These are phyloP conservation scores for Aspergillus japonicus DNA, from an alignment of 2,329 filamentous ascomycete species.

Conservation along the genomic window DNA sequence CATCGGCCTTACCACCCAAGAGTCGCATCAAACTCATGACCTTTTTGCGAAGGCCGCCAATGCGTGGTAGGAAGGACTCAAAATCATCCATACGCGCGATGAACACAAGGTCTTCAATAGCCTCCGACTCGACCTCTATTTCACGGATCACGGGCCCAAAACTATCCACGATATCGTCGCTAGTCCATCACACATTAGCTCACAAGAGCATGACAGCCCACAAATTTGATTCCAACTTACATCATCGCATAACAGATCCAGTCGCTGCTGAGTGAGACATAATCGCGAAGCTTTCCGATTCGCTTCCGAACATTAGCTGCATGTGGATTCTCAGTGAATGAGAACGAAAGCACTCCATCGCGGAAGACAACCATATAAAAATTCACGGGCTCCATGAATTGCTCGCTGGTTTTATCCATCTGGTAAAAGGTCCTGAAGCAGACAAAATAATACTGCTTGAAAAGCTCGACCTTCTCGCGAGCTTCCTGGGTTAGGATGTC, in stretches of 20 bases:
- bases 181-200: constrained; percentile 31
- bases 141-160: constrained; percentile 87
- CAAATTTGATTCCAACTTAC: constrained; percentile 52
- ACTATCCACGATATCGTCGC: constrained; percentile 94
- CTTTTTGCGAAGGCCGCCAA: constrained; percentile 89
- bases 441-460: constrained; percentile 96
- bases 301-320: constrained; percentile 85
- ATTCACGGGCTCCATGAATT: constrained; percentile 91
- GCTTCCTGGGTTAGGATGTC: constrained; percentile 95
- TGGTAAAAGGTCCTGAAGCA: constrained; percentile 94
- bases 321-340: constrained; percentile 83
- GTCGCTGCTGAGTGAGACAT: constrained; percentile 89
- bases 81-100: constrained; percentile 88
- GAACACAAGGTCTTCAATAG: constrained; percentile 94
- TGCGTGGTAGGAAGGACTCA: constrained; percentile 78
- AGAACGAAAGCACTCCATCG: constrained; percentile 92
- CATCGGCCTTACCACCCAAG: constrained; percentile 95
- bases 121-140: constrained; percentile 84
- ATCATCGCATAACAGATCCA: constrained; percentile 99
- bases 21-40: constrained; percentile 91
- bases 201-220: constrained; percentile 11
- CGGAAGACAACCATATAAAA: constrained; percentile 96
- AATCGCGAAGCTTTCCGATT: constrained; percentile 90
- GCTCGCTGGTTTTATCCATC: constrained; percentile 71
- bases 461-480: constrained; percentile 97